These are phyloP conservation scores for Hemileia vastatrix DNA, from an alignment of 1,284 basidiomycete genomes.

Conservation along the genomic window DNA sequence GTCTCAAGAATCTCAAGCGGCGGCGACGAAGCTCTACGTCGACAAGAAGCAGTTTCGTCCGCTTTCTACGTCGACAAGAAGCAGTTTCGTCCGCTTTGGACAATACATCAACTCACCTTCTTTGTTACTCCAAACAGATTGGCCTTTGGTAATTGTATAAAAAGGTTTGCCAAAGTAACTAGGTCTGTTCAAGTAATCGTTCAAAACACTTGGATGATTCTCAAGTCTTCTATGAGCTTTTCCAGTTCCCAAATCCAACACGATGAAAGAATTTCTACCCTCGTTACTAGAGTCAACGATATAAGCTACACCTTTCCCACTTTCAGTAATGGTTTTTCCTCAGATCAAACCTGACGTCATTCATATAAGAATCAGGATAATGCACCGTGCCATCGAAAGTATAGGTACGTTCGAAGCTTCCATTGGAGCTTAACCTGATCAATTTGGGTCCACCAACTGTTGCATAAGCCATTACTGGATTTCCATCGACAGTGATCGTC, in stretches of 20 bases:
- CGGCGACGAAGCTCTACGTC: no score
- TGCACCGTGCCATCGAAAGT: conserved; percentile 22
- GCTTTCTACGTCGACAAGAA: no score
- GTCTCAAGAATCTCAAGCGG: background rate
- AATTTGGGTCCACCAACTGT: conserved; percentile 17
- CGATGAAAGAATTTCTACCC: conserved; percentile 24
- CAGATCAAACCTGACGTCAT: conserved; percentile 25
- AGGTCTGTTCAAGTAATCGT: conserved; percentile 10
- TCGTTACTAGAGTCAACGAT: conserved; percentile 25
- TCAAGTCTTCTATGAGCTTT: conserved; percentile 21
- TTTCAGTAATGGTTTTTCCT: conserved; percentile 7
- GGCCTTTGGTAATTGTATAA: conserved; percentile 12
- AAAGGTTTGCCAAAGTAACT: conserved; percentile 18
- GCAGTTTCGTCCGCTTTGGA: no score
- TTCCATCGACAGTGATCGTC: conserved; percentile 1
- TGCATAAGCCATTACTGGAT: conserved; percentile 9
- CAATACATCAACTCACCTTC: conserved; percentile 12
- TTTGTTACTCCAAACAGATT: conserved; percentile 1
- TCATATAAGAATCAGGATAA: conserved; percentile 24
- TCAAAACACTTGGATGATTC: conserved; percentile 9
- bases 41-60: no score
- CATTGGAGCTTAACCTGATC: conserved; percentile 1
- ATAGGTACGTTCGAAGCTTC: conserved; percentile 15
- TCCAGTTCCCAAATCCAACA: conserved; percentile 24
- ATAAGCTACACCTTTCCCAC: conserved; percentile 24